Percentiles rank a stretch among this genome's conserved stretches.
Evolutionary conservation across 805 yeast species (phyloP).

Genomic region (Ogataea henricii): DNA sequence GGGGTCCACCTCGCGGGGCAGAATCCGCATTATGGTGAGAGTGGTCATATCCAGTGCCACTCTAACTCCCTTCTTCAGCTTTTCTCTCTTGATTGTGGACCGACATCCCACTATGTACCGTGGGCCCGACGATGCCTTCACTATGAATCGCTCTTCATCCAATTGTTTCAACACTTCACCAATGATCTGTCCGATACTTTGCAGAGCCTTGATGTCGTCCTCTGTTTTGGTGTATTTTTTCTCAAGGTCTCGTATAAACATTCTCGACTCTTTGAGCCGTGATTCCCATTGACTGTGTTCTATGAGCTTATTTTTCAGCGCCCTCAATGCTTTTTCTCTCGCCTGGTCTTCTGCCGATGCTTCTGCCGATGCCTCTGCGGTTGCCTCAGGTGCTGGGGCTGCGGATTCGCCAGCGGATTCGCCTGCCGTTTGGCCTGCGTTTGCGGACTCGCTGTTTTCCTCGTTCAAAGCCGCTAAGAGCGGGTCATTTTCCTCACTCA

Average conservation of each 20-base stretch:
- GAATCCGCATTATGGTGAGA: constrained; percentile 92
- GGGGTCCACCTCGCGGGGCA: constrained; percentile 98
- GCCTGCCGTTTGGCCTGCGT: constrained; percentile 25
- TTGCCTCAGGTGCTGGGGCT: constrained; percentile 15
- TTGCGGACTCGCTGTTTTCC: constrained; percentile 27
- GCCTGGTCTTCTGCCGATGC: constrained; percentile 23
- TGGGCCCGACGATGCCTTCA: constrained; percentile 96
- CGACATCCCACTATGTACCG: constrained; percentile 97
- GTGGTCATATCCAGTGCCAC: constrained; percentile 98
- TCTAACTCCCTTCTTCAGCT: constrained; percentile 88
- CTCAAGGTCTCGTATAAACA: constrained; percentile 81
- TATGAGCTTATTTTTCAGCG: constrained; percentile 79
- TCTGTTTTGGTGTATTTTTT: constrained; percentile 89
- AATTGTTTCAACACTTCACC: constrained; percentile 96
- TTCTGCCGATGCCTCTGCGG: neutral
- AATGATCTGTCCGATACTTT: constrained; percentile 94
- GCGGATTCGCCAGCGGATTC: constrained; percentile 13
- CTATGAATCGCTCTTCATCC: constrained; percentile 92
- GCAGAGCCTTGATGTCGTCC: constrained; percentile 94
- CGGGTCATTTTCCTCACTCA: constrained; percentile 66
- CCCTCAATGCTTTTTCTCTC: constrained; percentile 73
- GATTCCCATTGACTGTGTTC: constrained; percentile 97
- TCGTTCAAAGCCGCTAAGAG: constrained; percentile 65
- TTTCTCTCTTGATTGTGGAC: constrained; percentile 82
- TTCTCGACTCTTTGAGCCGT: constrained; percentile 78